Conservation (phyloP, 2,329 filamentous ascomycete genomes). For the Aureobasidium sp. region DNA sequence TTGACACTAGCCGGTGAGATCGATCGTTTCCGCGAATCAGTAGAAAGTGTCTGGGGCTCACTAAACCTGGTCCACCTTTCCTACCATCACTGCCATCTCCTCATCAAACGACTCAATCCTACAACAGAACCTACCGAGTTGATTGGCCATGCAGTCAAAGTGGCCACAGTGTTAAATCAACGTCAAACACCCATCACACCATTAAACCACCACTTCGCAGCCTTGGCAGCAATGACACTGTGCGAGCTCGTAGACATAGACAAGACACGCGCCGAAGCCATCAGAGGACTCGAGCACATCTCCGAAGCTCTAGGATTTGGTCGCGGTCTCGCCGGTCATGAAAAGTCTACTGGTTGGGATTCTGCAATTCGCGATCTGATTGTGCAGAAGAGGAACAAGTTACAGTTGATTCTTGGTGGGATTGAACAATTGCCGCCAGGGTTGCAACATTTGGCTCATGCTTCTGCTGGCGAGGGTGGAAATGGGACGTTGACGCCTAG, state of each 20-base stretch:
- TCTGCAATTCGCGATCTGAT: slow-evolving; percentile 48
- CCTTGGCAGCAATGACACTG: slow-evolving; percentile 54
- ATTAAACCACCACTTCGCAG: slow-evolving; percentile 60
- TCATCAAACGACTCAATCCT: slow-evolving; percentile 55
- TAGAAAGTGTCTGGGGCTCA: slow-evolving; percentile 46
- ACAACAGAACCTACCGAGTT: slow-evolving; percentile 50
- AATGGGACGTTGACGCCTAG: slow-evolving; percentile 12
- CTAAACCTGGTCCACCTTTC: slow-evolving; percentile 58
- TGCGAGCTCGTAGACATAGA: slow-evolving; percentile 52
- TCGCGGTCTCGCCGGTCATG: slow-evolving; percentile 35
- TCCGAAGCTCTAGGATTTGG: slow-evolving; percentile 42
- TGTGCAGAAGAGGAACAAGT: slow-evolving; percentile 34
- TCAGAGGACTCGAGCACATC: slow-evolving; percentile 49
- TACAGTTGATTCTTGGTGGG: slow-evolving; percentile 31
- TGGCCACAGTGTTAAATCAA: slow-evolving; percentile 51
- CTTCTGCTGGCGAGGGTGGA: slow-evolving; percentile 22
- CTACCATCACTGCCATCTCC: slow-evolving; percentile 63
- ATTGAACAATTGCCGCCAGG: slow-evolving; percentile 31
- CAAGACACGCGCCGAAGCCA: slow-evolving; percentile 51
- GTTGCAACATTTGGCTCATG: slow-evolving; percentile 55
- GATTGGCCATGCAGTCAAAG: slow-evolving; percentile 53
- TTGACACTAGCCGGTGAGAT: slow-evolving; percentile 50
- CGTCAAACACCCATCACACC: slow-evolving; percentile 53
- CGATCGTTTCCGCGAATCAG: slow-evolving; percentile 59
- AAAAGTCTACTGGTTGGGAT: slow-evolving; percentile 52